These are phyloP conservation scores for Scytalidium lignicola DNA, from an alignment of 2,329 filamentous ascomycete species.

Conservation along the genomic window DNA sequence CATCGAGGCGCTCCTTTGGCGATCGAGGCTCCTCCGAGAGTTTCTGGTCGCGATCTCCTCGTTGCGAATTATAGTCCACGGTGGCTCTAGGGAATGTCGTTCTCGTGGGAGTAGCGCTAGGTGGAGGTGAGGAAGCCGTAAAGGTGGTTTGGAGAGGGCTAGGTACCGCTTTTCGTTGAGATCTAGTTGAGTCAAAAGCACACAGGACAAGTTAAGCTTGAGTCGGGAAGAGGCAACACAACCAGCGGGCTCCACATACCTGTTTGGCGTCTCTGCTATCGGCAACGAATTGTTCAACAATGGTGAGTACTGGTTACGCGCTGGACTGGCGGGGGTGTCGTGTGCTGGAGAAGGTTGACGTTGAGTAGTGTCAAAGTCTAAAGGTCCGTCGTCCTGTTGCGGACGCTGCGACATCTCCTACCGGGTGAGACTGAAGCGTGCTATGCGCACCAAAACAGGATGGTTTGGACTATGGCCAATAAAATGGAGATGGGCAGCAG, in stretches of 20 bases:
- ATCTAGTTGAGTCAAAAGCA: constrained; percentile 21
- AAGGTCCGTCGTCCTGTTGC: constrained; percentile 24
- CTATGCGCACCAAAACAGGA: constrained; percentile 17
- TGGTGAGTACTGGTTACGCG: constrained; percentile 16
- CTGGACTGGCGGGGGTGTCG: constrained; percentile 21
- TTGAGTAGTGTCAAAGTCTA: constrained; percentile 9
- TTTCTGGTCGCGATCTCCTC: constrained; percentile 8
- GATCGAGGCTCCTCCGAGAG: constrained; percentile 21
- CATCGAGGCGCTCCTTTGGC: constrained; percentile 29
- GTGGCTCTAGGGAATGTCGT: constrained; percentile 18
- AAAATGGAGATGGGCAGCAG: background rate
- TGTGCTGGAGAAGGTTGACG: constrained; percentile 10
- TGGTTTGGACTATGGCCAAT: constrained; percentile 3
- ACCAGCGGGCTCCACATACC: constrained; percentile 6
- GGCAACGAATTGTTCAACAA: constrained; percentile 13
- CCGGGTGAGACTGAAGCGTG: constrained; percentile 18
- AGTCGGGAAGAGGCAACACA: background rate
- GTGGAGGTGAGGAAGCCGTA: constrained; percentile 20
- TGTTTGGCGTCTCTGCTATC: constrained; percentile 5
- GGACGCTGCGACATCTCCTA: constrained; percentile 27
- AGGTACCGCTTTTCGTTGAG: constrained; percentile 27
- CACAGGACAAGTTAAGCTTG: background rate
- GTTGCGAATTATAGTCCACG: constrained; percentile 14
- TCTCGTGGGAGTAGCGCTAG: constrained; percentile 26
- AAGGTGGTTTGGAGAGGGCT: constrained; percentile 29